Evolutionary conservation across 495 filamentous ascomycete genomes (phyloP), one percentile per base, ranked within the genome.

Genomic region (Tetracladium marchalianum): DNA sequence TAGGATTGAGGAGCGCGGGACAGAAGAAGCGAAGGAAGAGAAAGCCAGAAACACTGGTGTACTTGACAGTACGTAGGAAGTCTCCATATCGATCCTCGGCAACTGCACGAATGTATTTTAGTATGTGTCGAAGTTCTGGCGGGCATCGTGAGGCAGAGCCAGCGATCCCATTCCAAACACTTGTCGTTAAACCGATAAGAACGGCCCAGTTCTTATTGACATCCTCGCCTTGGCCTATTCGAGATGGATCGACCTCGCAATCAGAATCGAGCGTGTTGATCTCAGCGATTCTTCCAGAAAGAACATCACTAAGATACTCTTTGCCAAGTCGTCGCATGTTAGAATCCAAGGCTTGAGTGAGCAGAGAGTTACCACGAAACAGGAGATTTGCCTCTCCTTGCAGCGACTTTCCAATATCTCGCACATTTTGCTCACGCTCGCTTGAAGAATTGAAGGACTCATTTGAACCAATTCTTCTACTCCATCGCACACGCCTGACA

Each of bases 31-130:
- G 79, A 47, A 99, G 69, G 58, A 99, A 99, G 17, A 99, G 66
- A 59, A 99, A 99, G 2, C 92, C 92, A 47, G 89, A 95, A 27
- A 99, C 90, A 59, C 87, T 93, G 49, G 88, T 95, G 62, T 97
- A 99, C 18, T 81, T 80, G 31, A 96, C 89, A n/a, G 83, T 90
- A 13, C 87, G 79, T 33, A 95, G 68, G 56, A 92, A 92, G 57
- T 94, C 89, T n/a, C 92, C 92, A 66, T 96, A 99, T 19, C 90
- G 81, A 62, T 97, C 92, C 61, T 96, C 92, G 11, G 92, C 90
- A 51, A 93, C 94, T 13, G 87, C 86, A 44, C 88, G 77, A 36
- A 99, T 87, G 54, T 96, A 92, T 54, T 92, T 82, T 55, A 99
- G 81, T 18, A 99, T 85, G 32, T 83, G 76, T 43, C 92, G 70